Base-by-base conservation (phyloP, 2,329 filamentous ascomycete genomes). In the Pseudogymnoascus sp. region DNA sequence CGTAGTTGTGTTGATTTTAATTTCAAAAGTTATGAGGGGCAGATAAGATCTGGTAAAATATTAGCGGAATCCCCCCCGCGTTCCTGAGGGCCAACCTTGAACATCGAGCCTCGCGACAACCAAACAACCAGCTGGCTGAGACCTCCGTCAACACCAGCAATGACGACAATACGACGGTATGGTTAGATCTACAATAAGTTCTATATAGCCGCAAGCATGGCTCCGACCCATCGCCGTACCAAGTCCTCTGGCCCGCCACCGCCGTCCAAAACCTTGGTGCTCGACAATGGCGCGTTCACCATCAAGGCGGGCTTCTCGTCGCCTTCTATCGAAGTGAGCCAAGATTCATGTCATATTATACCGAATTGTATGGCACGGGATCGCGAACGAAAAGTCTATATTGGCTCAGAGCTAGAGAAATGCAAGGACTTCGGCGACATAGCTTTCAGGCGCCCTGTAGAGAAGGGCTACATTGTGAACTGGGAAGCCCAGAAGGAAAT, bases 401-500 rank as follows among this genome's bases (percentile, higher is more conserved):
- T 96, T 65, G 93, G 85, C 13, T 86, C 89, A 0, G 89, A 96
- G 68, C 79, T 97, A 1, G 84, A 87, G 7, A 82, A 85, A 64
- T 96, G 93, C 75, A 87, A 83, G 67, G 93, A 99, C 72, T 96
- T 91, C 78, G 91, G 92, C 67, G 93, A 97, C 74, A 85, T 96
- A 19, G 83, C 85, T 7, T 96, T 97, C 71, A 85, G 93, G 1
- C 82, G 93, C 0, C 95, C 95, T 0, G 90, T 97, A 1, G 95
- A 99, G 75, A 96, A 93, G 75, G 95, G 95, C 6, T 97, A 90
- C 72, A 81, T 97, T 60, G 93, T 97, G 65, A 97, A 93, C 72
- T 99, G 95, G 95, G 95, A 99, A 75, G 88, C 89, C 0, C 86
- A 99, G 78, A 93, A 91, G 76, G 93, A 95, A 72, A 91, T 99